Evolutionary conservation across 179 eudicot genomes (phyloP), one percentile per base, ranked within the genome.

Genomic region (Beta corolliflora): DNA sequence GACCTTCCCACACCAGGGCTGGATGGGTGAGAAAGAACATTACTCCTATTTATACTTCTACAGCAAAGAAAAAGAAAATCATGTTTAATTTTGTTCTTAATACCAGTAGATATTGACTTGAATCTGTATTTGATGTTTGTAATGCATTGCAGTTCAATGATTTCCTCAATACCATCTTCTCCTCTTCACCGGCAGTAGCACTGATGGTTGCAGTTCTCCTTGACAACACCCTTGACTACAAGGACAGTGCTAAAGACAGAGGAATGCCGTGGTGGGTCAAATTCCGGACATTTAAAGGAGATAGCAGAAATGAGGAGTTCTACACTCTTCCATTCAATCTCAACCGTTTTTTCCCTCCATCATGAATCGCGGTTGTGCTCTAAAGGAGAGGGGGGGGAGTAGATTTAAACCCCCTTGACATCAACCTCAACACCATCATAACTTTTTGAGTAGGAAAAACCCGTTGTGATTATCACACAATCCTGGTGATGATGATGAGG

Each of bases 191-290:
- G 73, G 90, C 99, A 64, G 98, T 97, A 41, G 99, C 95, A 9
- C 73, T 97, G 83, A 87, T 97, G 9, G 85, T 97, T 16, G 90
- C 98, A 1, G 97, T 97, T 68, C 91, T 97, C 68, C 89, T 97
- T 14, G 99, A 97, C 95, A 97, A 97, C 84, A 97, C 99, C 10
- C 95, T 97, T 7, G 99, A 97, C 50, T 88, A 86, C 84, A 92
- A 92, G 88, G 94, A 94, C 85, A 91, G 93, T 65, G 97, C 97
- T 4, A 90, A 78, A 83, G 98, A 94, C 85, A 82, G 98, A 70
- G 99, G 99, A 71, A 93, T 97, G 99, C 95, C 99, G 21, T 97
- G 99, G 99, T 97, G 99, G 99, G 94, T 83, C 65, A 97, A 93
- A 63, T 97, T 97, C 89, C 89, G 98, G 80, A 86, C 94, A 1